Base-by-base conservation (phyloP, 2,329 filamentous ascomycete species). In the Diaporthe eres region DNA sequence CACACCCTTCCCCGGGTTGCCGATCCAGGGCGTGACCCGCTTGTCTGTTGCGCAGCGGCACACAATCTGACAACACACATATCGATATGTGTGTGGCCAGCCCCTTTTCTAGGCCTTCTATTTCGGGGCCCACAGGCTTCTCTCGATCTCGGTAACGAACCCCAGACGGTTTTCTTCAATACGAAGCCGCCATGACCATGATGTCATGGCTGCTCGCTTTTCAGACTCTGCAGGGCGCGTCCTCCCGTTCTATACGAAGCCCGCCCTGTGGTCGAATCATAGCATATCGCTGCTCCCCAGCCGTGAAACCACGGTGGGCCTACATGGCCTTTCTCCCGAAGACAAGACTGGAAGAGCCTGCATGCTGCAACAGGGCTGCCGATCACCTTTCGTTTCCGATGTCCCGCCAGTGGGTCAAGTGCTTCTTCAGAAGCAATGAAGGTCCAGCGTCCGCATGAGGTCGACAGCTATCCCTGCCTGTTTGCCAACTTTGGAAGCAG, bases 111-210 rank as follows among this genome's bases (percentile, higher is more conserved):
- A 70, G 31, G 25, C 44, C 63, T 68, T 68, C 65, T 55, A 42
- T 55, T 70, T 55, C 49, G 49, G 49, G 65, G 34, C 65, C 65
- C 65, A 70, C 65, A 42, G 22, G 65, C 49, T 55, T 70, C 65
- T 70, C 49, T 70, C 49, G 47, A 70, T 70, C 65, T 55, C 65
- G 65, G 49, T 55, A 70, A 55, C 65, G 49, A 55, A 70, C 65
- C 65, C 65, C 65, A 55, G 65, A 4, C 31, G 13, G 13, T 15
- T 15, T 25, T 28, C 44, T 53, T 53, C 22, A 70, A 70, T 70
- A 70, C 65, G 65, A 70, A 70, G 47, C 15, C 31, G 47, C 49
- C 65, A 70, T 53, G 34, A 37, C n/a, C 34, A 53, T 70, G 65
- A 70, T 70, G 65, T 70, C 65, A 70, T 55, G 65, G 47, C 22